Base-by-base conservation (phyloP, 2,329 filamentous ascomycete species). In the Xylariaceae sp. region DNA sequence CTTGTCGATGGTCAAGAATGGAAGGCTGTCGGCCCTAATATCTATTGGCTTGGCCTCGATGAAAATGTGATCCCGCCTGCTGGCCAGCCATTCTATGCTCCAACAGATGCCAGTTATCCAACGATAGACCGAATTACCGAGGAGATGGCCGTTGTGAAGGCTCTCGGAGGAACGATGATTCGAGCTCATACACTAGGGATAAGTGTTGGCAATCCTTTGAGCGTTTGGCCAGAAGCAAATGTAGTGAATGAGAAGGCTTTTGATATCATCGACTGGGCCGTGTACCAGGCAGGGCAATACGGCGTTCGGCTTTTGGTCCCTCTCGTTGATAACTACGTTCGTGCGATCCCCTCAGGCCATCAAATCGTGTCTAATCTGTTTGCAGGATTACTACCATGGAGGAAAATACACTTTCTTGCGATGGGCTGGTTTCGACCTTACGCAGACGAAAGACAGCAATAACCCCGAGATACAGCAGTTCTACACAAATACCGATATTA, bases 1-100 rank as follows among this genome's bases (percentile, higher is more conserved):
- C 48, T 65, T 1, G 66, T 74, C 11, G 59, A 67, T 41, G 68
- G 68, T 14, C 64, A 70, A 43, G 61, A 54, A 5, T 77, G 72
- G 71, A 73, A 70, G 46, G 70, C 70, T 1, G 70, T 72, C 14
- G 74, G 73, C 0, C 70, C 72, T n/a, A 76, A 77, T 52, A 65
- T 76, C 12, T 77, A 77, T 63, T 76, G 74, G 73, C 68, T 77
- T 10, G 74, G 73, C 1, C 66, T 77, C 1, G 74, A 77, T 58
- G 74, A 77, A 58, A 77, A 76, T 57, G 72, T 77, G 11, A 62
- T 65, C 1, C 74, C 73, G 6, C 68, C 72, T 0, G 55, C 58
- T 1, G 72, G 71, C 6, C 60, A 70, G 51, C 74, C 74, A n/a
- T 76, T 68, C 58, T 73, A 76, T 52, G 65, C 67, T 1, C 67